Evolutionary conservation across 257 asterid species (phyloP).

Genomic region (Penstemon eatonii): DNA sequence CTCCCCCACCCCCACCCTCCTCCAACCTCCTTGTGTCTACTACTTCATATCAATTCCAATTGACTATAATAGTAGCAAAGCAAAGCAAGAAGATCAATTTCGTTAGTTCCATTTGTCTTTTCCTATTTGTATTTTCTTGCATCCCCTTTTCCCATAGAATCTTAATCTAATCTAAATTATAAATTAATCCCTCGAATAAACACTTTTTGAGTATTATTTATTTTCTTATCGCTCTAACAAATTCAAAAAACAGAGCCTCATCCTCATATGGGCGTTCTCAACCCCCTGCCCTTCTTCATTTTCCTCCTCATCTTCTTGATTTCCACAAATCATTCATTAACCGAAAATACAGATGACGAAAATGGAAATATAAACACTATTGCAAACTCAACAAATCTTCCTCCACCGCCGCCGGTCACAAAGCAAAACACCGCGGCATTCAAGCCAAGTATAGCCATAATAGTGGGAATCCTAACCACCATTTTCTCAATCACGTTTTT

Average conservation of each 20-base stretch:
- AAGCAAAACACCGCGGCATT: constrained; percentile 28
- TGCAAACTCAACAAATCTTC: constrained; percentile 2
- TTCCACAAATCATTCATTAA: constrained; percentile 10
- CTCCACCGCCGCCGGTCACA: constrained; percentile 35
- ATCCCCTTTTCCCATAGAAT: constrained; percentile 22
- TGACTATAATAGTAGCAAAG: constrained; percentile 37
- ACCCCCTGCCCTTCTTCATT: constrained; percentile 26
- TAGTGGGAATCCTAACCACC: constrained; percentile 58
- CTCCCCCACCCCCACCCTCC: not conserved
- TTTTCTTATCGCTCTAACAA: constrained; percentile 14
- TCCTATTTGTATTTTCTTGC: constrained; percentile 30
- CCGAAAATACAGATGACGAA: not conserved
- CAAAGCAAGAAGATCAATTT: constrained; percentile 23
- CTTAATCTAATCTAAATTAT: constrained; percentile 19
- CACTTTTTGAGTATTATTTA: not conserved
- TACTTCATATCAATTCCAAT: constrained; percentile 21
- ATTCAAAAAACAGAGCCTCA: not conserved
- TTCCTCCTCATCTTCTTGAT: constrained; percentile 23
- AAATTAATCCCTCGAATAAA: not conserved
- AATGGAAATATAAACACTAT: constrained; percentile 12
- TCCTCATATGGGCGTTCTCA: constrained; percentile 39
- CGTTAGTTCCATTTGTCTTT: constrained; percentile 40
- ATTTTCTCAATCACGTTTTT: constrained; percentile 64
- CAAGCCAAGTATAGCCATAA: constrained; percentile 55
- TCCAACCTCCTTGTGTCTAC: not conserved